These are phyloP conservation scores for Diaporthe australafricana DNA, from an alignment of 2,329 filamentous ascomycete species.

Conservation along the genomic window DNA sequence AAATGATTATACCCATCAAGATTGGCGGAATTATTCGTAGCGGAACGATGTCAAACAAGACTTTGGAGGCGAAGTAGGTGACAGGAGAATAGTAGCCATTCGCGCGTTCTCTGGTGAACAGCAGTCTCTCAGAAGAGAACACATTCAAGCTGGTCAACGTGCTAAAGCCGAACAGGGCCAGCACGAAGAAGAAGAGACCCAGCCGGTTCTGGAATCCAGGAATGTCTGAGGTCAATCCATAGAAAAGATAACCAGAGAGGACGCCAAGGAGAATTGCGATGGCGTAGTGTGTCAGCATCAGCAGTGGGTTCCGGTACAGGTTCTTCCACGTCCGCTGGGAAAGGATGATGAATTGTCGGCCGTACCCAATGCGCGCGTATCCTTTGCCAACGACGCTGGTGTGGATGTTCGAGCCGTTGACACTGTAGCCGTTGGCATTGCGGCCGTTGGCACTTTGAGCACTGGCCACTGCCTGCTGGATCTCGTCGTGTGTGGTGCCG, in stretches of 20 bases:
- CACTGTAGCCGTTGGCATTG: constrained; percentile 65
- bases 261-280: constrained; percentile 96
- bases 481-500: constrained; percentile 79
- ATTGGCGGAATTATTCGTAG: constrained; percentile 94
- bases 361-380: constrained; percentile 83
- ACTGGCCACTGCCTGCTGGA: constrained; percentile 73
- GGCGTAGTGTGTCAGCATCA: constrained; percentile 98
- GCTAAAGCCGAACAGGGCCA: constrained; percentile 96
- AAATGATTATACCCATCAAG: constrained; percentile 94
- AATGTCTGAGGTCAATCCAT: constrained; percentile 94
- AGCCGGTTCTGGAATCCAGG: constrained; percentile 97
- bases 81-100: constrained; percentile 97
- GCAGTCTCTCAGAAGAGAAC: constrained; percentile 88
- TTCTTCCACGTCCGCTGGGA: constrained; percentile 96
- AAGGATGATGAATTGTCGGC: constrained; percentile 88
- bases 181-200: constrained; percentile 96
- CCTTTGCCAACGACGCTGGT: constrained; percentile 76
- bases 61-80: constrained; percentile 94
- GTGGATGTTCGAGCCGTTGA: constrained; percentile 60
- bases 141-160: constrained; percentile 94
- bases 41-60: constrained; percentile 97
- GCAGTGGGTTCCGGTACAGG: constrained; percentile 94
- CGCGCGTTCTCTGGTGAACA: constrained; percentile 93
- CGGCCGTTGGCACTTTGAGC: constrained; percentile 76
- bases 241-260: constrained; percentile 95